phyloP scores from a whole-genome alignment of 1,284 basidiomycete genomes.

The Fomes fomentarius region DNA sequence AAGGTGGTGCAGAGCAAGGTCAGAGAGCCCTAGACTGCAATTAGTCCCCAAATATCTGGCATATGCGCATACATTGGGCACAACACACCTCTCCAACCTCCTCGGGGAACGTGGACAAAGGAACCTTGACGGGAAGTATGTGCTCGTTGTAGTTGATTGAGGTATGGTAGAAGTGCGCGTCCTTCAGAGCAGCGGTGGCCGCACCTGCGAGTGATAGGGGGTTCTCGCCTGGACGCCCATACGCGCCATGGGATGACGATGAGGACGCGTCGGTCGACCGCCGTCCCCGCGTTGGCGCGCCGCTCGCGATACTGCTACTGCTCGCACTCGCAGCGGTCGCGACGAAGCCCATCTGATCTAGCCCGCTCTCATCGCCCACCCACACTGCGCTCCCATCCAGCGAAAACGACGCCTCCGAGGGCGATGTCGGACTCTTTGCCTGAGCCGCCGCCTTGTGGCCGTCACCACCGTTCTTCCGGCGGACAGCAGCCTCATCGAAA shows the following conservation, averaged over 20 bases:
- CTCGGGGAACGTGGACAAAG: constrained; percentile 84
- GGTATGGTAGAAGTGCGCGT: constrained; percentile 94
- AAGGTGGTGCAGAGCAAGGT: constrained; percentile 91
- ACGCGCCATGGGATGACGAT: constrained; percentile 55
- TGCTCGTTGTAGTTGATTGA: constrained; percentile 80
- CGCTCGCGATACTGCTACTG: constrained; percentile 24
- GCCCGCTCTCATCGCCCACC: constrained; percentile 71
- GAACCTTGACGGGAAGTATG: constrained; percentile 84
- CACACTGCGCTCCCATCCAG: constrained; percentile 78
- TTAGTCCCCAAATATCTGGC: neutral
- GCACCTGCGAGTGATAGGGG: constrained; percentile 24
- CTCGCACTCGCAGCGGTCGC: constrained; percentile 24
- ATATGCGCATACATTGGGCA: neutral
- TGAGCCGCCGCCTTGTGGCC: constrained; percentile 37
- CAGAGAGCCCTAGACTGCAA: constrained; percentile 77
- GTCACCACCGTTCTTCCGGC: constrained; percentile 43
- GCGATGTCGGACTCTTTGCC: constrained; percentile 47
- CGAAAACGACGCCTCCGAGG: constrained; percentile 71
- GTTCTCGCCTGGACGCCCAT: constrained; percentile 25
- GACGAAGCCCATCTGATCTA: constrained; percentile 34
- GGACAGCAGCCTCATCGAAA: constrained; percentile 65
- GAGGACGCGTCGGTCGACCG: constrained; percentile 75
- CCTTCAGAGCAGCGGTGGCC: constrained; percentile 59
- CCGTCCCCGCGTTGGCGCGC: constrained; percentile 46
- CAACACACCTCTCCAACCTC: constrained; percentile 92